These are phyloP conservation scores for Nakazawaea ambrosiae DNA, from an alignment of 805 yeast genomes.

Conservation along the genomic window DNA sequence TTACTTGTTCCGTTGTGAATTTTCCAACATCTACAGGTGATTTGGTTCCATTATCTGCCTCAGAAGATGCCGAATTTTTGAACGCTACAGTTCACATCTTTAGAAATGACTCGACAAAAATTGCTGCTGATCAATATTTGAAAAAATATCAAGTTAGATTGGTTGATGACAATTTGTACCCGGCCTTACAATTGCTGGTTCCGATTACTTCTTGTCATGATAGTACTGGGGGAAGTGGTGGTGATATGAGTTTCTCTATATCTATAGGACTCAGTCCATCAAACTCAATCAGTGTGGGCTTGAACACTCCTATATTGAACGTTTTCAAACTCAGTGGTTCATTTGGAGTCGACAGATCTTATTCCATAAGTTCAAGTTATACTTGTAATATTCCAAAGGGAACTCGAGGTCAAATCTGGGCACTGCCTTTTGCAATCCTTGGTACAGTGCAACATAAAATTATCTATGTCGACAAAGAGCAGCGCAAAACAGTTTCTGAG, in stretches of 20 bases:
- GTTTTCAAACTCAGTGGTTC: conserved; percentile 1
- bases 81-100: no score
- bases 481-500: not conserved
- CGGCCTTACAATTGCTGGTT: not conserved
- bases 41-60: no score
- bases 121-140: not conserved
- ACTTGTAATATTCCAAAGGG: conserved; percentile 9
- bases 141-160: conserved; percentile 5
- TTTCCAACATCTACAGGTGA: no score
- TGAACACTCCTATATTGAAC: conserved; percentile 4
- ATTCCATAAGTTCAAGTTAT: not conserved
- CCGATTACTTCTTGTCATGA: conserved; percentile 11
- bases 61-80: no score
- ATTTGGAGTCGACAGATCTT: conserved; percentile 1
- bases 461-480: not conserved
- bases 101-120: no score
- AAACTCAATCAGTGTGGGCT: not conserved
- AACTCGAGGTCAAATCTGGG: conserved; percentile 11
- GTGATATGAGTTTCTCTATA: conserved; percentile 2
- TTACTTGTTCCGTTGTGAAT: no score
- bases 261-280: not conserved
- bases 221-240: conserved; percentile 8
- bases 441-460: conserved; percentile 4
- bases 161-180: not conserved
- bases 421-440: conserved; percentile 7